Percentiles rank a stretch among this genome's conserved stretches.
phyloP scores from a whole-genome alignment of 176 grass and related monocot species.

The Echinochloa phyllopogon region DNA sequence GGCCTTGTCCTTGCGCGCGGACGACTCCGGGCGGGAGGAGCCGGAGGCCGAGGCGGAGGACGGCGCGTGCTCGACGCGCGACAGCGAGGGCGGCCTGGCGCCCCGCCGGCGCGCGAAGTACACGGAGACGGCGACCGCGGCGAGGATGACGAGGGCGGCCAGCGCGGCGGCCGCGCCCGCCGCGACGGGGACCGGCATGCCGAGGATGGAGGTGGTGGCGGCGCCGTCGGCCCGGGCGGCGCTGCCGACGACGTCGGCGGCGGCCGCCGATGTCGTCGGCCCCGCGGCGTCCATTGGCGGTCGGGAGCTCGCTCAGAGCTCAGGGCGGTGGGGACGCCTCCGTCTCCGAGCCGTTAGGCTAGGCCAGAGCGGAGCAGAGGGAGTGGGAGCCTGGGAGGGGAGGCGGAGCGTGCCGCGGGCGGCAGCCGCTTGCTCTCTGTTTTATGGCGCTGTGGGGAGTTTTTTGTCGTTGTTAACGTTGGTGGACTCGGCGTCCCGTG shows the following conservation, averaged over 20 bases:
- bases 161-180: constrained; percentile 18
- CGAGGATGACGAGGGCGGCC: constrained; percentile 50
- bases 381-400: background rate
- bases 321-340: constrained; percentile 6
- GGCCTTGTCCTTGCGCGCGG: constrained; percentile 50
- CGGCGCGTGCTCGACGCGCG: constrained; percentile 60
- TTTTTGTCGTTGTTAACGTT: constrained; percentile 31
- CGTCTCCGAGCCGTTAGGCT: constrained; percentile 32
- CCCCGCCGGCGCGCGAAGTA: constrained; percentile 42
- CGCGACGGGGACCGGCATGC: constrained; percentile 32
- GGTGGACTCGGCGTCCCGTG: constrained; percentile 44
- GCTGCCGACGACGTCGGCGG: background rate
- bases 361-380: background rate
- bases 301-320: background rate
- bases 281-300: constrained; percentile 57
- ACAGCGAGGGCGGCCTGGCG: constrained; percentile 15
- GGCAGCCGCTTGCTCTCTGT: constrained; percentile 20
- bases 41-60: constrained; percentile 29
- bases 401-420: constrained; percentile 27
- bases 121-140: constrained; percentile 16
- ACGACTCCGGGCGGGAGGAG: constrained; percentile 52
- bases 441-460: constrained; percentile 34
- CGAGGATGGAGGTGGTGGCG: constrained; percentile 21
- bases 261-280: constrained; percentile 10
- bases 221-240: background rate